Evolutionary conservation across 2,329 filamentous ascomycete genomes (phyloP), one percentile per base, ranked within the genome.

Genomic region (Fusarium redolens): DNA sequence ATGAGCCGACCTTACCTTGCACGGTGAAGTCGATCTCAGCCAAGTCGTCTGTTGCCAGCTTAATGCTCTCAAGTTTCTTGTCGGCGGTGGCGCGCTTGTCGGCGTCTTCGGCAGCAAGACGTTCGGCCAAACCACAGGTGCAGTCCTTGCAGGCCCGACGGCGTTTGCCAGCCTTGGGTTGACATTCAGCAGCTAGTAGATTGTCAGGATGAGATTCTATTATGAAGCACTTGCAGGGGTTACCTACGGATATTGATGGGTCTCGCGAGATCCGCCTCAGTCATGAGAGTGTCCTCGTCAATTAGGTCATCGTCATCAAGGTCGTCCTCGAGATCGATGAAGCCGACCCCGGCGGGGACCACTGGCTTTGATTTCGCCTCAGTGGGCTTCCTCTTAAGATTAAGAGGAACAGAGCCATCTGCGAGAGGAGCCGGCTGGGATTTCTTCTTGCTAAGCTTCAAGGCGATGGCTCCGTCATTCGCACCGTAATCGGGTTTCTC

Each of bases 61-160:
- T 93, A 70, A 94, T 85, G 25, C 90, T 87, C 55, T 88, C 89
- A 51, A 98, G 87, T 81, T 92, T 92, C 60, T 80, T 80, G 63
- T 84, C 81, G 65, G 94, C 86, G n/a, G 91, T 86, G 78, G 91
- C 89, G 52, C 94, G 86, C 63, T 94, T 88, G 78, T 90, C 87
- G 47, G 86, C 86, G 82, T 98, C 96, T 85, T 98, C 94, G n/a
- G 92, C 92, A 77, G 94, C 93, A 56, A 98, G 84, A 69, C 92
- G 91, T 81, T 96, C 90, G 30, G 95, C 94, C 31, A 99, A 90
- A 56, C 96, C 96, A 80, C 96, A 99, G 13, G 93, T 96, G 86
- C 96, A 99, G 85, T 99, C 96, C 84, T 99, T 98, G 87, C 96
- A 99, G 65, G 96, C 95, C 70, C 95, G 92, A 61, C 96, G 92